Conservation (phyloP, 192 early-diverging fungal genomes). For the Neocallimastix lanati region DNA sequence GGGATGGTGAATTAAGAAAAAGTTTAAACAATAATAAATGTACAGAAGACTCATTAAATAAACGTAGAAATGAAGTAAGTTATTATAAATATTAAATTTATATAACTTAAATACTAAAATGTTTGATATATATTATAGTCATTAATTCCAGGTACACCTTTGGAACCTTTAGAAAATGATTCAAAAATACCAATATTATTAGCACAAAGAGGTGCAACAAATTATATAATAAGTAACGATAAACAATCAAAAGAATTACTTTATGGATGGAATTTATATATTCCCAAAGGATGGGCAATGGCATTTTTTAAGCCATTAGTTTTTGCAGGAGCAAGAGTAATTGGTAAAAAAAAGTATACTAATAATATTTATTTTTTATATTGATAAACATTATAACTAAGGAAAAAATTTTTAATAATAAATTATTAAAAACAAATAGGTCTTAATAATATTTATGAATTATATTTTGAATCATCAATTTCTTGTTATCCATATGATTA, state of each 20-base stretch:
- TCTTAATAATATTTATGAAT: slow-evolving; percentile 41
- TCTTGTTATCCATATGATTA: slow-evolving; percentile 71
- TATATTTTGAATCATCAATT: slow-evolving; percentile 58
- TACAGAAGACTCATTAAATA: slow-evolving; percentile 35
- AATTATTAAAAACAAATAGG: slow-evolving; percentile 19
- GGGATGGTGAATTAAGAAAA: slow-evolving; percentile 28
- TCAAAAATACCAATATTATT: slow-evolving; percentile 59
- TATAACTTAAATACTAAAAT: too few species aligned
- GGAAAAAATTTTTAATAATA: too few species aligned
- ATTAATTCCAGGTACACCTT: slow-evolving; percentile 53
- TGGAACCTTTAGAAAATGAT: slow-evolving; percentile 30
- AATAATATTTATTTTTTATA: too few species aligned
- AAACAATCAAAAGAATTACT: slow-evolving; percentile 23
- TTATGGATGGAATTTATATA: slow-evolving; percentile 64
- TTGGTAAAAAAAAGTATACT: slow-evolving; percentile 1
- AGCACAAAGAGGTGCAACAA: slow-evolving; percentile 45
- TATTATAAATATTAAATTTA: too few species aligned
- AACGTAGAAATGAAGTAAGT: slow-evolving; percentile 17
- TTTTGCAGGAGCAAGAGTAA: slow-evolving; percentile 70
- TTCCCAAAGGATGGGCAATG: slow-evolving; percentile 69
- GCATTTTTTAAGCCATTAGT: slow-evolving; percentile 71
- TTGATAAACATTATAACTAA: too few species aligned
- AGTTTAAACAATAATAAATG: slow-evolving; percentile 15
- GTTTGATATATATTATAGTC: slow-evolving; percentile 11
- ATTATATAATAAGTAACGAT: slow-evolving; percentile 5